phyloP scores from a whole-genome alignment of 768 basidiomycete species.

The Podaxis sp. region DNA sequence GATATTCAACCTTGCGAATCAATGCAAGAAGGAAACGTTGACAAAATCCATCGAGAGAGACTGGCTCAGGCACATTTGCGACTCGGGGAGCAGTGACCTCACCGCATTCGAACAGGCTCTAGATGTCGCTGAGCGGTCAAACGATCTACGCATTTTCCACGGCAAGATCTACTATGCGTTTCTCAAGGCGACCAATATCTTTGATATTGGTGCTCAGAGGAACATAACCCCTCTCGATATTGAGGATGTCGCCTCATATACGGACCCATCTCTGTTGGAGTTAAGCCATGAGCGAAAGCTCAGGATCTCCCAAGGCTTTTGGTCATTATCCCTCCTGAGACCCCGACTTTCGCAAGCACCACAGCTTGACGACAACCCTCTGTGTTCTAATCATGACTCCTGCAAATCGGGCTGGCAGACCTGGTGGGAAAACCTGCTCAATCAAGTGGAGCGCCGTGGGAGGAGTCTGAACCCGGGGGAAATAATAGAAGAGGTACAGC shows the following conservation, averaged over 20 bases:
- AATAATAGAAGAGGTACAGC: not conserved
- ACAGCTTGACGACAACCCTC: not conserved
- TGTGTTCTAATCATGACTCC: not conserved
- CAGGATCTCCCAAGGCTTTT: too few species aligned
- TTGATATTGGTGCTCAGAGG: not conserved
- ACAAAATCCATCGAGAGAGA: not conserved
- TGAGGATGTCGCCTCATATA: not conserved
- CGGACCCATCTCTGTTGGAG: not conserved
- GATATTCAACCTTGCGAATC: not conserved
- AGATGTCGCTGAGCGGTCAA: not conserved
- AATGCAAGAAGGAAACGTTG: not conserved
- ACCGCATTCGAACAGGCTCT: not conserved
- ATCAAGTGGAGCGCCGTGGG: not conserved
- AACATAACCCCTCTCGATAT: not conserved
- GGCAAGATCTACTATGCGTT: not conserved
- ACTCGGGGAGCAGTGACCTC: not conserved
- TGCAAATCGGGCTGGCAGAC: not conserved
- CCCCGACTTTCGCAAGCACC: not conserved
- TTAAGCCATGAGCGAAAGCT: too few species aligned
- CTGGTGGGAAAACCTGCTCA: not conserved
- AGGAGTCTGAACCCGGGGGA: not conserved
- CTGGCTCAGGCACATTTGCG: not conserved
- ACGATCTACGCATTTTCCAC: not conserved
- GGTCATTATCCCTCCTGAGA: not conserved
- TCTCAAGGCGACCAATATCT: conserved; percentile 21